phyloP scores from a whole-genome alignment of 768 basidiomycete species.

The Naganishia onofrii region DNA sequence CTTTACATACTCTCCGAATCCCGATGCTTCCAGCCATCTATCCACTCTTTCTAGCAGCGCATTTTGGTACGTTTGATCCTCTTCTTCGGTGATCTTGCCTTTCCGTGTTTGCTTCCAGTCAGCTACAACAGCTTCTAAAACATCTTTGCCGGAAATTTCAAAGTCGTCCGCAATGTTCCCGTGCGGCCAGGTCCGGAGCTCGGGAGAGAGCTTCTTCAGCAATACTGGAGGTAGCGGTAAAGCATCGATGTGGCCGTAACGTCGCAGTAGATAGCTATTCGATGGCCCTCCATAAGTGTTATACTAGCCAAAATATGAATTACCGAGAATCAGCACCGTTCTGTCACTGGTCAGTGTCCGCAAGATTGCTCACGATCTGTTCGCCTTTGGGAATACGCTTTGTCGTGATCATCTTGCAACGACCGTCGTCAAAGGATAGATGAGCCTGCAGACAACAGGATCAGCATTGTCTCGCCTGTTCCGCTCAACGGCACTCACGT shows the following conservation, averaged over 20 bases:
- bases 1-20: constrained; percentile 62
- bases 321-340: neutral
- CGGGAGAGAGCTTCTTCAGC: constrained; percentile 27
- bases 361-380: constrained; percentile 69
- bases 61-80: constrained; percentile 46
- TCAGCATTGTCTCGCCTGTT: neutral
- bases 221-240: constrained; percentile 53
- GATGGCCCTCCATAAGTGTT: constrained; percentile 94
- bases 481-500: constrained; percentile 58
- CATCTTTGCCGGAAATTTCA: constrained; percentile 38
- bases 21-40: constrained; percentile 88
- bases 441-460: constrained; percentile 62
- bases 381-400: constrained; percentile 69
- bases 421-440: constrained; percentile 70
- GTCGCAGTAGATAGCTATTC: constrained; percentile 86
- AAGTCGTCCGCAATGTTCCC: constrained; percentile 52
- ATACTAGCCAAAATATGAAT: constrained; percentile 60
- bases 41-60: constrained; percentile 69
- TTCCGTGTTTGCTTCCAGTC: constrained; percentile 27
- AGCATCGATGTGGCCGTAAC: constrained; percentile 88
- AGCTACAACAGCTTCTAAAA: constrained; percentile 41
- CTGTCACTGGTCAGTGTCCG: neutral
- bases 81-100: neutral
- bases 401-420: constrained; percentile 68
- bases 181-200: constrained; percentile 33